Percentiles rank a stretch among this genome's conserved stretches.
Evolutionary conservation across 2,329 filamentous ascomycete genomes (phyloP).

Genomic region (Calonectria pauciramosa): DNA sequence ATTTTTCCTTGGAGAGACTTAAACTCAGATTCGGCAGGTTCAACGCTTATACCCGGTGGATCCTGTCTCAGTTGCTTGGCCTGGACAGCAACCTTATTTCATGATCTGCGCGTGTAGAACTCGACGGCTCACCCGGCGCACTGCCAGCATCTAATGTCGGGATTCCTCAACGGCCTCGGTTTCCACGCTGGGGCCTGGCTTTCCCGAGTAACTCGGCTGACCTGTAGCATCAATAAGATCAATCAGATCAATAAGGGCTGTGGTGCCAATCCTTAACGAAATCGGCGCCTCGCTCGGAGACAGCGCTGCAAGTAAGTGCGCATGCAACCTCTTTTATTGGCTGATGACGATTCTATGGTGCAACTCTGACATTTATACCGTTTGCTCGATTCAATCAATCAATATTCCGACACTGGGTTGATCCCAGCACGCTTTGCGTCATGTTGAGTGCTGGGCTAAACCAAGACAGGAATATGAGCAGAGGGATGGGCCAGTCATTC

Average conservation of each 20-base stretch:
- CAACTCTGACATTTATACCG: neutral
- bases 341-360: neutral
- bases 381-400: neutral
- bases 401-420: neutral
- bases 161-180: neutral
- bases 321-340: neutral
- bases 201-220: neutral
- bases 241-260: neutral
- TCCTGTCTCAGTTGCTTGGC: neutral
- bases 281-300: neutral
- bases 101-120: neutral
- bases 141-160: neutral
- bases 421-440: slow-evolving; percentile 6
- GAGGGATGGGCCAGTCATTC: neutral
- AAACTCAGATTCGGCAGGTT: neutral
- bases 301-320: neutral
- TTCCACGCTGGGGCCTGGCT: neutral
- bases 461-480: neutral
- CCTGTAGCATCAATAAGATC: neutral
- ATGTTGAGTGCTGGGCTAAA: neutral
- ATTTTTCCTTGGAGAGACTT: neutral
- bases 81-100: neutral
- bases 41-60: too few relatives aligned
- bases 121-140: neutral
- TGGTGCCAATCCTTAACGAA: neutral